A percentile compares a stretch with the other conserved stretches of the same genome.
These are phyloP conservation scores for Trypanosoma boissoni DNA, from an alignment of 208 protist species.

Conservation along the genomic window DNA sequence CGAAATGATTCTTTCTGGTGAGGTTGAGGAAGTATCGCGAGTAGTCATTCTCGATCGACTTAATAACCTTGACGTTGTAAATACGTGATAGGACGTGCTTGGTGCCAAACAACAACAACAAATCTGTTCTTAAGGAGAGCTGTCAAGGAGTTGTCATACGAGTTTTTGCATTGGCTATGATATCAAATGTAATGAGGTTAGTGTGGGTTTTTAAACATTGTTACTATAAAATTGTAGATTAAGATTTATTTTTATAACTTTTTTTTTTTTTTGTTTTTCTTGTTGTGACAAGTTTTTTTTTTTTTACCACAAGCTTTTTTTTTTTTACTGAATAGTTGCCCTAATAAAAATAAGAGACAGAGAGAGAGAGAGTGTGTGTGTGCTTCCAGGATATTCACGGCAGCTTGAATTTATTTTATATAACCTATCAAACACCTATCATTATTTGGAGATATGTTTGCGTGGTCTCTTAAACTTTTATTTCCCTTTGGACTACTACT, in stretches of 20 bases:
- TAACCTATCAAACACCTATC: no score
- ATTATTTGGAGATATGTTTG: conserved; percentile 14
- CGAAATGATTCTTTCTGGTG: conserved; percentile 97
- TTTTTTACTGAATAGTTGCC: conserved; percentile 1
- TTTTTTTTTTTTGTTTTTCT: conserved; percentile 9
- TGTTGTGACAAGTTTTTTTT: conserved; percentile 6
- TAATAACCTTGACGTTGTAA: conserved; percentile 90
- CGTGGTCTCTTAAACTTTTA: conserved; percentile 16
- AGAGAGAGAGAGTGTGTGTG: no score
- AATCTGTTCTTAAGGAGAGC: not conserved
- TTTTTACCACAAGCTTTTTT: not conserved
- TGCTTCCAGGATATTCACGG: no score
- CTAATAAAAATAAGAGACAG: no score
- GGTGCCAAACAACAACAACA: not conserved
- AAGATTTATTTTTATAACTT: conserved; percentile 4
- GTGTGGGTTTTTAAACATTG: conserved; percentile 1
- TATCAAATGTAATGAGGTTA: not conserved
- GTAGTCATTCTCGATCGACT: conserved; percentile 91
- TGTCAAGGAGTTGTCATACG: no score
- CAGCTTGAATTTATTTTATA: no score
- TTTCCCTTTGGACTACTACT: conserved; percentile 63
- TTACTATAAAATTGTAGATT: not conserved
- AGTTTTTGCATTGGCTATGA: no score
- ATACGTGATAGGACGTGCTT: conserved; percentile 23
- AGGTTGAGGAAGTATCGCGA: conserved; percentile 98